Conservation (phyloP, 2,329 filamentous ascomycete genomes). For the Xylaria multiplex region DNA sequence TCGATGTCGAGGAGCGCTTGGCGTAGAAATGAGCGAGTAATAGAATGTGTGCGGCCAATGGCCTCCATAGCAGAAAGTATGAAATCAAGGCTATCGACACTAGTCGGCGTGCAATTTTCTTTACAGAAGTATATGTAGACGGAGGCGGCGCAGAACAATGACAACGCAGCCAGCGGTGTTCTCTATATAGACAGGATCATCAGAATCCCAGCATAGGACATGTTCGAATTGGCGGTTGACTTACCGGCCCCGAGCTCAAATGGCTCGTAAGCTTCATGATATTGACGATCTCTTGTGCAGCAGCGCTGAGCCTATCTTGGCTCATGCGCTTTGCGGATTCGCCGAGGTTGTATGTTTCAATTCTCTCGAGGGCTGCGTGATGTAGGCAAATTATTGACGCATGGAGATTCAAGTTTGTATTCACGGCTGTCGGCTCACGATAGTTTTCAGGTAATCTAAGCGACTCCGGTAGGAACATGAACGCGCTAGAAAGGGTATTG, state of each 20-base stretch:
- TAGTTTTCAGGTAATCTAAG: conserved; percentile 77
- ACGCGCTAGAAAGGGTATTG: conserved; percentile 79
- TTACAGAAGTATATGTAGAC: conserved; percentile 78
- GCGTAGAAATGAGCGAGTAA: conserved; percentile 85
- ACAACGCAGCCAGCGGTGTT: conserved; percentile 83
- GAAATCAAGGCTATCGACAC: conserved; percentile 72
- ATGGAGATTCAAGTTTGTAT: conserved; percentile 89
- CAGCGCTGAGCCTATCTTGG: conserved; percentile 77
- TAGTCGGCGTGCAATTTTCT: conserved; percentile 64
- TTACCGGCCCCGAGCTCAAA: conserved; percentile 72
- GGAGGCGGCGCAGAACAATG: conserved; percentile 83
- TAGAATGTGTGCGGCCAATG: conserved; percentile 75
- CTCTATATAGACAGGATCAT: conserved; percentile 62
- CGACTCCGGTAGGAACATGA: conserved; percentile 79
- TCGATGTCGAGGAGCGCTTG: conserved; percentile 87
- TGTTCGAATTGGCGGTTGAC: conserved; percentile 44
- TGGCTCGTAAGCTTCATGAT: conserved; percentile 84
- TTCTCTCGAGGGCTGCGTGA: conserved; percentile 86
- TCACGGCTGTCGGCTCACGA: conserved; percentile 77
- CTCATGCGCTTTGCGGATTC: conserved; percentile 74
- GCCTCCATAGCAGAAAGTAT: conserved; percentile 81
- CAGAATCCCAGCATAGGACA: conserved; percentile 11
- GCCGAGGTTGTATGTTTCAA: conserved; percentile 75
- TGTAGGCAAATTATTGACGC: conserved; percentile 89
- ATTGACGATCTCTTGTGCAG: conserved; percentile 84